These are phyloP conservation scores for Pogostemon cablin DNA, from an alignment of 257 asterid species.

Conservation along the genomic window DNA sequence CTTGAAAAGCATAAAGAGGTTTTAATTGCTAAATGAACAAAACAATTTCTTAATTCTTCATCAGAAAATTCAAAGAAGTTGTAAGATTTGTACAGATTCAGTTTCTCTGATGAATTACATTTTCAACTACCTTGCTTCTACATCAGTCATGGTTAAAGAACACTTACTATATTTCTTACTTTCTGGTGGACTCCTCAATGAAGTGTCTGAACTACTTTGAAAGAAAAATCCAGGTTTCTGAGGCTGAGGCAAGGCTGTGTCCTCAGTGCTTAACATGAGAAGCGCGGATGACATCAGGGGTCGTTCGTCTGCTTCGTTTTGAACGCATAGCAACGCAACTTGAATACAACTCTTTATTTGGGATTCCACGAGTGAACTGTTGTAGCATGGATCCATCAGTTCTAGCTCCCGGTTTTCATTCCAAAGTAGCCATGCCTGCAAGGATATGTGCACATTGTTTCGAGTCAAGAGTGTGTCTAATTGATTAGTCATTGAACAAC, in stretches of 20 bases:
- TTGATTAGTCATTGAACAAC: too few relatives aligned
- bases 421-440: conserved; percentile 26
- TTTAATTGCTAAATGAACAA: too few relatives aligned
- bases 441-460: too few relatives aligned
- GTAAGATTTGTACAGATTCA: too few relatives aligned
- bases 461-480: not conserved
- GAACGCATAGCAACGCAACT: conserved; percentile 27
- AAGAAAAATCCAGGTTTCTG: conserved; percentile 26
- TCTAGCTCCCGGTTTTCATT: conserved; percentile 16
- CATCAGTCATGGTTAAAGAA: too few relatives aligned
- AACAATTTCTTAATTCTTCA: too few relatives aligned
- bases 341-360: conserved; percentile 33
- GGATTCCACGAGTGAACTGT: not conserved
- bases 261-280: conserved; percentile 27
- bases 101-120: too few relatives aligned
- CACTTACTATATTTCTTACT: too few relatives aligned
- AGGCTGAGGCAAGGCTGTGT: conserved; percentile 17
- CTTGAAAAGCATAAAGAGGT: too few relatives aligned
- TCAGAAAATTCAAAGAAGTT: too few relatives aligned
- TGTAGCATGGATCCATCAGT: conserved; percentile 24
- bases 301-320: conserved; percentile 18
- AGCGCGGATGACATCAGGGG: conserved; percentile 29
- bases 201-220: not conserved
- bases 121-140: too few relatives aligned
- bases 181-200: too few relatives aligned